Conservation (phyloP, 768 basidiomycete genomes). For the Tulasnella sp. region DNA sequence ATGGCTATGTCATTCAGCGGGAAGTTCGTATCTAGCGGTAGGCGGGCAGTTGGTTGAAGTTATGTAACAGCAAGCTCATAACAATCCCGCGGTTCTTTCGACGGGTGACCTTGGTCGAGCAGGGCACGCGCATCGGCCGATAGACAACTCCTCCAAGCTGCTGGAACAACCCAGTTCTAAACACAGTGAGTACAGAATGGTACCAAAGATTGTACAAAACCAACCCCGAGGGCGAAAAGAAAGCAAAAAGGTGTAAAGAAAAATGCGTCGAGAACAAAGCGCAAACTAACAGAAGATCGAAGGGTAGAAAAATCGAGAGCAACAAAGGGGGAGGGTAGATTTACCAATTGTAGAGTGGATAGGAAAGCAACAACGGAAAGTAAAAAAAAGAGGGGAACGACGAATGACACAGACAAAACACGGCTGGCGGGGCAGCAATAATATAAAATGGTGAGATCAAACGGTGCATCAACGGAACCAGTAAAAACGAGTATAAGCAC, state of each 20-base stretch:
- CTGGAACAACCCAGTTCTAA: conserved; percentile 2
- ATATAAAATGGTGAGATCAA: neutral
- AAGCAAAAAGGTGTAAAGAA: neutral
- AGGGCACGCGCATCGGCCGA: neutral
- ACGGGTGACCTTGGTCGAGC: neutral
- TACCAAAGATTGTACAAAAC: conserved; percentile 3
- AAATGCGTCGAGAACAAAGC: no score
- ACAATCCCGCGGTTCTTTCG: no score
- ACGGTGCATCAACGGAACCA: neutral
- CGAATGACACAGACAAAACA: neutral
- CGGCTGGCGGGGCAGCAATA: neutral
- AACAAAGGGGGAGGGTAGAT: no score
- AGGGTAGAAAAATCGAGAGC: no score
- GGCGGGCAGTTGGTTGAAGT: no score
- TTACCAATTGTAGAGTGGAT: no score
- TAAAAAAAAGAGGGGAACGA: neutral
- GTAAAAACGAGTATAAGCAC: neutral
- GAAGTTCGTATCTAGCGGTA: no score
- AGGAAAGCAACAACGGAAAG: neutral
- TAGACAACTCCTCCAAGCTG: neutral
- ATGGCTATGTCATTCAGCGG: no score
- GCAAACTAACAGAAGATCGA: no score
- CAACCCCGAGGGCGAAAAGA: neutral
- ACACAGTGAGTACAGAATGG: conserved; percentile 1
- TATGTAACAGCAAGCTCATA: no score